These are phyloP conservation scores for Leucogyrophana mollusca DNA, from an alignment of 768 basidiomycete genomes.

Conservation along the genomic window DNA sequence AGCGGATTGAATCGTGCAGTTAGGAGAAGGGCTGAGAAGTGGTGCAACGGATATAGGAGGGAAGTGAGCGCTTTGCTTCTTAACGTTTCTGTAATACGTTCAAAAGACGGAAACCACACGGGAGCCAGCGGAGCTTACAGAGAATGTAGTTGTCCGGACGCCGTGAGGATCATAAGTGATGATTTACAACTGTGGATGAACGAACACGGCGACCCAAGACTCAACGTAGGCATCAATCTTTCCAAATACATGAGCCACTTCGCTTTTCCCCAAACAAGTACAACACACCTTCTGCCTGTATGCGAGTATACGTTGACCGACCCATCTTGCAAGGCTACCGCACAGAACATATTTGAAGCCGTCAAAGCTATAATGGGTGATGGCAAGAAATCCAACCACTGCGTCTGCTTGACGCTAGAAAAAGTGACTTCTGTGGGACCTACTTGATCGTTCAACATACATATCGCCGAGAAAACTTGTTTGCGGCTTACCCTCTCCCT, in stretches of 20 bases:
- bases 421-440: slow-evolving; percentile 71
- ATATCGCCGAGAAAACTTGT: background rate
- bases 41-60: slow-evolving; percentile 61
- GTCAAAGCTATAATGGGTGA: slow-evolving; percentile 67
- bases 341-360: slow-evolving; percentile 66
- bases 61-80: slow-evolving; percentile 63
- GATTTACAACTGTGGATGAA: slow-evolving; percentile 66
- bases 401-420: slow-evolving; percentile 62
- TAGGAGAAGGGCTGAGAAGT: slow-evolving; percentile 55
- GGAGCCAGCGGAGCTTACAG: slow-evolving; percentile 49
- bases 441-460: slow-evolving; percentile 17
- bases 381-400: slow-evolving; percentile 90
- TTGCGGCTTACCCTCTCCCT: slow-evolving; percentile 49
- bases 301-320: slow-evolving; percentile 81
- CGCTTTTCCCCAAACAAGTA: background rate
- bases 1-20: slow-evolving; percentile 61
- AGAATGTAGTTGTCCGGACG: slow-evolving; percentile 66
- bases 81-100: slow-evolving; percentile 63
- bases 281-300: slow-evolving; percentile 73
- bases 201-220: slow-evolving; percentile 67
- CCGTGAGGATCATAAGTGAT: slow-evolving; percentile 71
- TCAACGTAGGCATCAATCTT: slow-evolving; percentile 77
- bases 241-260: background rate
- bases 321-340: slow-evolving; percentile 78
- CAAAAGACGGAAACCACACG: background rate